These are phyloP conservation scores for Suillus occidentalis DNA, from an alignment of 768 basidiomycete species.

Conservation along the genomic window DNA sequence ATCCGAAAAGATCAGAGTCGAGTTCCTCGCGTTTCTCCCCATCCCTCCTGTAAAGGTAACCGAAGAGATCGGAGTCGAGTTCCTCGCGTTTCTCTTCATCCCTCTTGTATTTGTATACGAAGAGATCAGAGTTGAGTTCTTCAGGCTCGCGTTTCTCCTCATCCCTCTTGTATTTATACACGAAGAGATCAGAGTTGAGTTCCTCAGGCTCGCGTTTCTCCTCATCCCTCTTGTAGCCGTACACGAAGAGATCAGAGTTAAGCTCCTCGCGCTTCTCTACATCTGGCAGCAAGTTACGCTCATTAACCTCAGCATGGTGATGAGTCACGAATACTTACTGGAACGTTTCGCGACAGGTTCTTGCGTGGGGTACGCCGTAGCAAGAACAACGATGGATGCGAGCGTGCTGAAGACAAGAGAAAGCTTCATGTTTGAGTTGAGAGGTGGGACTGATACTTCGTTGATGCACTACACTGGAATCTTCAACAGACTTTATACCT, in stretches of 20 bases:
- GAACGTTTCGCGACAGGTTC: not conserved
- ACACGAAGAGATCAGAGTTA: not conserved
- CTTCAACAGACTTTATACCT: no score
- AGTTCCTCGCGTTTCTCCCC: conserved; percentile 15
- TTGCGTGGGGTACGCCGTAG: not conserved
- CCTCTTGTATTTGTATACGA: no score
- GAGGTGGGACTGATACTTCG: not conserved
- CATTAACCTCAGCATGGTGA: not conserved
- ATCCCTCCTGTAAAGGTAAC: no score
- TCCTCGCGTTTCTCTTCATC: conserved; percentile 14
- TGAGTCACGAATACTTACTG: not conserved
- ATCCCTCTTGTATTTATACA: no score
- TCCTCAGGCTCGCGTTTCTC: conserved; percentile 19
- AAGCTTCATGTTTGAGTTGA: not conserved
- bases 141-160: conserved; percentile 7
- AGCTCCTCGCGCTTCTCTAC: not conserved
- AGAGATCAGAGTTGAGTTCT: conserved; percentile 21
- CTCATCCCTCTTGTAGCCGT: not conserved
- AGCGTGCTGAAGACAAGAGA: no score
- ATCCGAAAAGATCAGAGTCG: conserved; percentile 13
- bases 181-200: conserved; percentile 15
- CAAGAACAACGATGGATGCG: no score
- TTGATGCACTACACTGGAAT: not conserved
- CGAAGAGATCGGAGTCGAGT: conserved; percentile 14
- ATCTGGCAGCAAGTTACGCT: not conserved